Evolutionary conservation across 1,139 yeast genomes (phyloP).

Genomic region (Saccharomycopsis crataegensis): DNA sequence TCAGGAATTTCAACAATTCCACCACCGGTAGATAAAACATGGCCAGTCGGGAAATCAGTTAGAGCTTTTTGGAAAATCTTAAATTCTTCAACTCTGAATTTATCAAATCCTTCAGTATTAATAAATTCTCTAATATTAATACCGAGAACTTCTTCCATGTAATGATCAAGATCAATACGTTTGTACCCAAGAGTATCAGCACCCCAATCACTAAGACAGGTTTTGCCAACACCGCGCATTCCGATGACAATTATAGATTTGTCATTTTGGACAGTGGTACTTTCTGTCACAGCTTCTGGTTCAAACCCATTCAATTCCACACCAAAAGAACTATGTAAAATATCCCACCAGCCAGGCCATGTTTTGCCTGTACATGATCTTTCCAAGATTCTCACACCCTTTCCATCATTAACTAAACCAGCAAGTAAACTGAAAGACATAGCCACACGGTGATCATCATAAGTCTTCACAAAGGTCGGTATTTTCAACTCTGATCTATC

Average conservation of each 20-base stretch:
- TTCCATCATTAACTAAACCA: constrained; percentile 35
- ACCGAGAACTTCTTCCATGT: constrained; percentile 50
- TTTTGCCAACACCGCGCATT: constrained; percentile 98
- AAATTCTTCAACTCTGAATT: constrained; percentile 67
- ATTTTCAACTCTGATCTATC: constrained; percentile 37
- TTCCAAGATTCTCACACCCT: constrained; percentile 70
- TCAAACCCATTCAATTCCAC: constrained; percentile 68
- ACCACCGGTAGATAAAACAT: constrained; percentile 91
- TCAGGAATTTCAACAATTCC: constrained; percentile 78
- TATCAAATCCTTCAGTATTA: constrained; percentile 74
- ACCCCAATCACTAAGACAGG: constrained; percentile 78
- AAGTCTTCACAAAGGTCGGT: constrained; percentile 50
- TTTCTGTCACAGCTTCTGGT: constrained; percentile 20
- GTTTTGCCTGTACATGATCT: constrained; percentile 94
- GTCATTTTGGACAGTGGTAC: constrained; percentile 15
- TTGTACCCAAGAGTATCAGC: constrained; percentile 65
- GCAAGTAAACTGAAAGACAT: constrained; percentile 93
- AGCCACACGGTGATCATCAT: constrained; percentile 97
- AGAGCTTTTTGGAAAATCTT: constrained; percentile 48
- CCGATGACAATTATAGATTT: constrained; percentile 76
- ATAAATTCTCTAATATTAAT: constrained; percentile 61
- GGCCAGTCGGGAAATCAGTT: constrained; percentile 41
- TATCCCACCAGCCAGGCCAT: constrained; percentile 99
- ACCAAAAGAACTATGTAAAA: constrained; percentile 61
- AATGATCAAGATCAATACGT: constrained; percentile 70